Conservation (phyloP, 2,329 filamentous ascomycete species). For the Cladophialophora exuberans region DNA sequence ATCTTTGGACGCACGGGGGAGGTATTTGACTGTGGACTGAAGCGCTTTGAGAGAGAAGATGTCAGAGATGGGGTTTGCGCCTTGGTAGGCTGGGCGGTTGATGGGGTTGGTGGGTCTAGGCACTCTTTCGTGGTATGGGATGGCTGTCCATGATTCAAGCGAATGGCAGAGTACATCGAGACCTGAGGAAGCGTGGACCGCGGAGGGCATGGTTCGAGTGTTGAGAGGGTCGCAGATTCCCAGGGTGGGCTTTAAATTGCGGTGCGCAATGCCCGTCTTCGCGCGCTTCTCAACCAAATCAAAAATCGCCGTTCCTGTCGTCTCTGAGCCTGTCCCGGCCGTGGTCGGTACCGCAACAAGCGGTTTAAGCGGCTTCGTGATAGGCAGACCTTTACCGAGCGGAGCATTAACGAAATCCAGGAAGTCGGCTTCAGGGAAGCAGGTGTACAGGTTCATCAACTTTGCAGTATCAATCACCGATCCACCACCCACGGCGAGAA, state of each 20-base stretch:
- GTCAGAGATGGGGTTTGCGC: constrained; percentile 95
- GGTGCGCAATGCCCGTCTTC: constrained; percentile 94
- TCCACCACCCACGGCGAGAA: constrained; percentile 88
- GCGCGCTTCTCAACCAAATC: constrained; percentile 86
- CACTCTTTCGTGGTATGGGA: constrained; percentile 84
- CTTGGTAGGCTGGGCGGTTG: constrained; percentile 89
- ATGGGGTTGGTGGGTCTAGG: constrained; percentile 89
- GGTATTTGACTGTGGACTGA: constrained; percentile 82
- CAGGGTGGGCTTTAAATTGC: constrained; percentile 91
- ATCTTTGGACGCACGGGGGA: constrained; percentile 82
- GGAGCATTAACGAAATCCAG: constrained; percentile 98
- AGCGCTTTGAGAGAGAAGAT: constrained; percentile 92
- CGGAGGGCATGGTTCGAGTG: constrained; percentile 92
- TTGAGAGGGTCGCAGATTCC: constrained; percentile 87
- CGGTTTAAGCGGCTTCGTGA: constrained; percentile 71
- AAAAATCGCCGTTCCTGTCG: constrained; percentile 97
- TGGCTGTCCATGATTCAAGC: constrained; percentile 96
- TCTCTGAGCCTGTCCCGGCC: constrained; percentile 87
- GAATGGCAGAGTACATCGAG: constrained; percentile 95
- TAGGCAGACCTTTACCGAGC: constrained; percentile 78
- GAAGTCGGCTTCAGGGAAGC: constrained; percentile 89
- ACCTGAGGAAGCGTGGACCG: constrained; percentile 88
- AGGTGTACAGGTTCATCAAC: constrained; percentile 95
- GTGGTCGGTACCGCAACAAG: constrained; percentile 84
- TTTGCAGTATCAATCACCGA: constrained; percentile 98